Evolutionary conservation across 2,329 filamentous ascomycete genomes (phyloP), one percentile per base, ranked within the genome.

Genomic region (Exserohilum rostratum): DNA sequence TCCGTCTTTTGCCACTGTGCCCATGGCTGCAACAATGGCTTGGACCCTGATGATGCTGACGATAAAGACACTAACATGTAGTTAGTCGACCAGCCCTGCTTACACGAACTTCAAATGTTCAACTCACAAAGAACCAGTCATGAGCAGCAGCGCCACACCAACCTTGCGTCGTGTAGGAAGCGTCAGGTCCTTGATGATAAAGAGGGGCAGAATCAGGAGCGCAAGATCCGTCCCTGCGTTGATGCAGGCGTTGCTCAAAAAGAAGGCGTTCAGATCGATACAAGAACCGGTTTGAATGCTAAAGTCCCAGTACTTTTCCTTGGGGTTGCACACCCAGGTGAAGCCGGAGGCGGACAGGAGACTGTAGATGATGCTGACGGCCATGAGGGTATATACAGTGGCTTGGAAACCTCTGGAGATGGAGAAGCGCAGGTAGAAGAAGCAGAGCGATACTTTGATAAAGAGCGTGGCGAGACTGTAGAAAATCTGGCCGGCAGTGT

Each of bases 61-160:
- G 6, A 64, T 38, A 35, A 57, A 59, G 3, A 64, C 58, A 38
- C 61, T 64, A 12, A 1, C 11, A 33, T 10, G 3, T 10, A 5
- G 12, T 62, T 7, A 60, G 47, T 25, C 12, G 3, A 18, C 15
- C 12, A 5, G n/a, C n/a, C 25, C 12, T 43, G 25, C 13, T 5
- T 17, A 17, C 7, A 51, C 6, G 10, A 11, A 6, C 7, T 35
- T 9, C 3, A 13, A 11, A 3, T 18, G n/a, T 7, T 2, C 5
- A 5, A 60, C 61, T 49, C 52, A 64, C 61, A 61, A 58, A 10
- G 61, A 64, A 6, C 58, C 61, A 17, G 56, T 58, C 55, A 60
- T 60, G 13, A 64, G 50, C 3, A 64, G 46, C 13, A 56, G 13
- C 18, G 46, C 58, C 7, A 65, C 55, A 3, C 57, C 53, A n/a